Conservation (phyloP, 1,284 basidiomycete genomes). For the Prillingera fragicola region DNA sequence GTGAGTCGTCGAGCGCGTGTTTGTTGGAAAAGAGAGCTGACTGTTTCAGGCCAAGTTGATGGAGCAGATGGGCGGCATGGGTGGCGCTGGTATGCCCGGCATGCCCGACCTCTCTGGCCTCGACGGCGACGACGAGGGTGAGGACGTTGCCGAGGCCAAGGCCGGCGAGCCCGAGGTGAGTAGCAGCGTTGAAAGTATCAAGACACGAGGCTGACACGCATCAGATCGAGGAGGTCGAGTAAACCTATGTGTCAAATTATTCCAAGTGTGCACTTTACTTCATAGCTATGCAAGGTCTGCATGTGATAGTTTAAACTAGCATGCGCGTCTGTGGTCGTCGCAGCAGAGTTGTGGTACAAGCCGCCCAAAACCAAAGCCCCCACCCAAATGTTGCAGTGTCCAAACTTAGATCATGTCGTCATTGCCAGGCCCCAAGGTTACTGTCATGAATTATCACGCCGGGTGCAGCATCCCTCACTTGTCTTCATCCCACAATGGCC, state of each 20-base stretch:
- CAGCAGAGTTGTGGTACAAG: too few relatives aligned
- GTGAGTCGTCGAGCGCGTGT: constrained; percentile 17
- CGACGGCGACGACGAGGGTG: constrained; percentile 42
- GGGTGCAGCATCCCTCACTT: too few relatives aligned
- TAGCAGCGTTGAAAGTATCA: not conserved
- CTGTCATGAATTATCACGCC: not conserved
- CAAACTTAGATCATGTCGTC: constrained; percentile 2
- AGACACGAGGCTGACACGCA: not conserved
- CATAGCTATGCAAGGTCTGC: too few relatives aligned
- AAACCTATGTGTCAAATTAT: too few relatives aligned
- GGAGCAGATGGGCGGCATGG: constrained; percentile 38
- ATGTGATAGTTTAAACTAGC: not conserved
- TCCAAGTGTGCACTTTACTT: too few relatives aligned
- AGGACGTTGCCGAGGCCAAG: constrained; percentile 48
- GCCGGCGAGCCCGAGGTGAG: constrained; percentile 21
- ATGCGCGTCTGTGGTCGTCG: too few relatives aligned
- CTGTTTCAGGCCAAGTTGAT: constrained; percentile 38
- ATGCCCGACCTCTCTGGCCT: constrained; percentile 39
- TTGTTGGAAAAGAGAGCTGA: not conserved
- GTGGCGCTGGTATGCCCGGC: too few relatives aligned
- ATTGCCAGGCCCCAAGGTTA: not conserved
- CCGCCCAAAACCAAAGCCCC: too few relatives aligned
- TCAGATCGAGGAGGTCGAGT: constrained; percentile 38
- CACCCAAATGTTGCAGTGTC: too few relatives aligned
- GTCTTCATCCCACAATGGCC: not conserved